Evolutionary conservation across 2,329 filamentous ascomycete species (phyloP).

Genomic region (Proliferodiscus dingleyae): DNA sequence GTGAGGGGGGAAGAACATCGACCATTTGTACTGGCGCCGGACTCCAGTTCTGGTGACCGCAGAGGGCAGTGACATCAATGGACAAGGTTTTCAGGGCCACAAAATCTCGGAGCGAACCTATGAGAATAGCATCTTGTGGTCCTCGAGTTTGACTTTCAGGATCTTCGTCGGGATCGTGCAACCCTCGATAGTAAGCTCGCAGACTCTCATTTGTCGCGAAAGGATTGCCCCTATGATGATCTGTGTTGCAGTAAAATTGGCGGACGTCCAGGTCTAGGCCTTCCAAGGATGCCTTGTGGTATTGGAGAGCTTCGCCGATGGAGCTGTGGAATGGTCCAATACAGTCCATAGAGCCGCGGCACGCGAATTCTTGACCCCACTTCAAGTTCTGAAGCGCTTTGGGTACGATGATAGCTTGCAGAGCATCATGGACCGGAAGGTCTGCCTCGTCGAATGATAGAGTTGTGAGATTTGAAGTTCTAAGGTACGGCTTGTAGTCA

Average conservation of each 20-base stretch:
- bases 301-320: conserved; percentile 2
- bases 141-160: background rate
- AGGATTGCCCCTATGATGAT: conserved; percentile 3
- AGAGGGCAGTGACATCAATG: conserved; percentile 11
- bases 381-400: conserved; percentile 8
- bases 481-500: conserved; percentile 1
- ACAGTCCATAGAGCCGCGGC: conserved; percentile 1
- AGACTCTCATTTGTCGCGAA: background rate
- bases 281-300: conserved; percentile 5
- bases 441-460: conserved; percentile 11
- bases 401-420: conserved; percentile 3
- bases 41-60: conserved; percentile 12
- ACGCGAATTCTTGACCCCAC: conserved; percentile 4
- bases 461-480: conserved; percentile 9
- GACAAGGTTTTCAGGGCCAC: conserved; percentile 1
- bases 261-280: conserved; percentile 10
- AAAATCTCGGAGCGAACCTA: conserved; percentile 12
- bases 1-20: conserved; percentile 6
- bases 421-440: background rate
- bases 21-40: conserved; percentile 2
- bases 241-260: conserved; percentile 1
- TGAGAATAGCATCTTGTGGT: conserved; percentile 5
- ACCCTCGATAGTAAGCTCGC: background rate
- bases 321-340: conserved; percentile 5
- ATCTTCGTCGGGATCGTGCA: background rate